These are phyloP conservation scores for Podospora tetraspora DNA, from an alignment of 495 filamentous ascomycete species.

Conservation along the genomic window DNA sequence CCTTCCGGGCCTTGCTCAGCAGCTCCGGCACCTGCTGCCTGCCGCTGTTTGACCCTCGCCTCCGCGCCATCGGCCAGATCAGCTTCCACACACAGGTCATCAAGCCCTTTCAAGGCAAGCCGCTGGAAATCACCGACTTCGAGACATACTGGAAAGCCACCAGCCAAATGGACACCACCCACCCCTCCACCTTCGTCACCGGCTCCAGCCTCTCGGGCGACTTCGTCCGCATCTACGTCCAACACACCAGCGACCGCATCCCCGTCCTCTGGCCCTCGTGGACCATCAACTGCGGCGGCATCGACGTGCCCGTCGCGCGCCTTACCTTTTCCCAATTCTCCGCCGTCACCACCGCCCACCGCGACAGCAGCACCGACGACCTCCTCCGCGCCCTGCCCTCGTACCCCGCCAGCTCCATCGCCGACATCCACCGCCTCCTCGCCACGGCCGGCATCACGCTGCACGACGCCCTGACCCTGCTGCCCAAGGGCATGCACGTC, in stretches of 20 bases:
- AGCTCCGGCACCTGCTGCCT: constrained; percentile 78
- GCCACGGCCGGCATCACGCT: constrained; percentile 71
- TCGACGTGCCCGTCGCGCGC: constrained; percentile 72
- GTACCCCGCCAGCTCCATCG: constrained; percentile 51
- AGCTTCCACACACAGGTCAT: constrained; percentile 93
- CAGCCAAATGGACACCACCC: constrained; percentile 69
- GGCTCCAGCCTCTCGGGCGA: constrained; percentile 92
- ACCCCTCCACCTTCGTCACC: constrained; percentile 70
- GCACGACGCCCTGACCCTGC: constrained; percentile 61
- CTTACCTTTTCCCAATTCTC: constrained; percentile 71
- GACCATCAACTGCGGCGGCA: constrained; percentile 70
- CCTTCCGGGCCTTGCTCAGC: constrained; percentile 67
- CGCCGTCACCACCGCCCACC: constrained; percentile 52
- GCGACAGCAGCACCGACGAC: constrained; percentile 34
- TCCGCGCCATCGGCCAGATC: constrained; percentile 91
- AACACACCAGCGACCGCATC: constrained; percentile 78
- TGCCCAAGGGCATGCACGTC: constrained; percentile 74
- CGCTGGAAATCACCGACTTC: constrained; percentile 93
- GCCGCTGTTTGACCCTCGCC: constrained; percentile 84
- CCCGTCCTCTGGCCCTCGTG: constrained; percentile 83
- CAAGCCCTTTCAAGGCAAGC: constrained; percentile 90
- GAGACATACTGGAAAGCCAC: constrained; percentile 99
- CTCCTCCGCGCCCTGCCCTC: constrained; percentile 39
- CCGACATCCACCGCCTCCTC: constrained; percentile 61
- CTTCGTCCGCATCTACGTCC: constrained; percentile 85